Conservation (phyloP, 768 basidiomycete genomes). For the Tylopilus plumbeoviolaceoides region DNA sequence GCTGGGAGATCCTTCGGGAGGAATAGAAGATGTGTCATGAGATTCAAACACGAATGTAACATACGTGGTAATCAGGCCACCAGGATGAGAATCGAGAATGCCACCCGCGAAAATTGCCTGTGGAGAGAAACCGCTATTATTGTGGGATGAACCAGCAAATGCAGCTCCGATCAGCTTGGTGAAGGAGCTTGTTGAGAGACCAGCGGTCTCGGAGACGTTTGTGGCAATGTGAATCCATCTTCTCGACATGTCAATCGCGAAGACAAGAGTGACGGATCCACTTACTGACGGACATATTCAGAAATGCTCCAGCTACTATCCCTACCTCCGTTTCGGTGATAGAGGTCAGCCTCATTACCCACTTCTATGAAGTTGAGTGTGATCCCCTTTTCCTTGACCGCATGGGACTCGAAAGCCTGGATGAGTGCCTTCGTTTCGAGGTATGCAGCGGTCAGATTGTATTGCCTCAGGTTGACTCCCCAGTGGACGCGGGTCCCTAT, state of each 20-base stretch:
- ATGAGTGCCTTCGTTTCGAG: constrained; percentile 46
- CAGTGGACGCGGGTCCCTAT: constrained; percentile 60
- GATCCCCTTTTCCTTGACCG: constrained; percentile 39
- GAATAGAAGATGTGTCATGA: background rate
- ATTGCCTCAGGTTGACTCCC: constrained; percentile 61
- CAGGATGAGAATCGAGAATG: constrained; percentile 45
- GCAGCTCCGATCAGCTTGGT: constrained; percentile 47
- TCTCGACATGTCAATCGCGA: background rate
- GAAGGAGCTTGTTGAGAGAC: constrained; percentile 35
- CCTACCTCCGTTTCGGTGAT: constrained; percentile 42
- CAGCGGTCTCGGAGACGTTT: constrained; percentile 41
- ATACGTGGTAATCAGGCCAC: constrained; percentile 50
- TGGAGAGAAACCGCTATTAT: constrained; percentile 52
- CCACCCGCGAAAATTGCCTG: constrained; percentile 53
- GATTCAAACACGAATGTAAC: constrained; percentile 33
- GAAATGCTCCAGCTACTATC: constrained; percentile 35
- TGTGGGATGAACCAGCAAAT: constrained; percentile 49
- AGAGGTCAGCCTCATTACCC: constrained; percentile 62
- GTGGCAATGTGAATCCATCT: constrained; percentile 55
- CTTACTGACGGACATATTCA: constrained; percentile 50
- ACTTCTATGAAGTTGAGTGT: constrained; percentile 56
- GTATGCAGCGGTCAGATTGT: constrained; percentile 47
- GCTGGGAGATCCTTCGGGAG: constrained; percentile 36
- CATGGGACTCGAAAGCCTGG: constrained; percentile 43
- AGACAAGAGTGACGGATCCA: background rate